Evolutionary conservation across 139 green algal species (phyloP).

Genomic region (Volvox africanus): DNA sequence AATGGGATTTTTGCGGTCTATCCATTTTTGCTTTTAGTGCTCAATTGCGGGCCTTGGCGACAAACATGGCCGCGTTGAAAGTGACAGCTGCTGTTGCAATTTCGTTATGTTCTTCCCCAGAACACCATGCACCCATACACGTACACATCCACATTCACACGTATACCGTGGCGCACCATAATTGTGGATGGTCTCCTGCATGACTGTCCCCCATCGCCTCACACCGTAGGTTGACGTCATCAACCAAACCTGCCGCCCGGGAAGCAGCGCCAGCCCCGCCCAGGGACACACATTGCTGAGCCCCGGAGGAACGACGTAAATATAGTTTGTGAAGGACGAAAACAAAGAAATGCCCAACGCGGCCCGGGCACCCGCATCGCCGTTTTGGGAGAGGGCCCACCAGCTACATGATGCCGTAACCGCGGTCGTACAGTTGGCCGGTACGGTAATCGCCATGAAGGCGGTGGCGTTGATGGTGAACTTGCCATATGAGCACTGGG

Average conservation of each 20-base stretch:
- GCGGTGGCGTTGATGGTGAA: neutral
- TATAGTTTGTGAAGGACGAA: slow-evolving; percentile 4
- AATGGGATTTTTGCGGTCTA: too few relatives aligned
- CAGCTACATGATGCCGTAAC: neutral
- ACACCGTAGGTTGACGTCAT: neutral
- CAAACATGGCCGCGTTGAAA: too few relatives aligned
- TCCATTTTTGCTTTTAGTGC: too few relatives aligned
- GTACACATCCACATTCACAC: neutral
- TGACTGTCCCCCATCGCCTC: neutral
- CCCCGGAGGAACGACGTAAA: slow-evolving; percentile 1
- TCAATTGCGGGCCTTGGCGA: too few relatives aligned
- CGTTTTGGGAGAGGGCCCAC: neutral
- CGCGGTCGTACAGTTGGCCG: neutral
- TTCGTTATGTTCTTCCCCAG: too few relatives aligned
- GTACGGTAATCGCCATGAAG: neutral
- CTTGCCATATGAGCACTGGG: slow-evolving; percentile 22
- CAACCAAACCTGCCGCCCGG: slow-evolving; percentile 19
- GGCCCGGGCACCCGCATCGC: neutral
- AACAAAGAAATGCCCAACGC: neutral
- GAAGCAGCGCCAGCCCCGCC: slow-evolving; percentile 28
- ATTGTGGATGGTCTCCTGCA: slow-evolving; percentile 35
- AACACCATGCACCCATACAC: neutral
- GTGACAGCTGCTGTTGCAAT: too few relatives aligned
- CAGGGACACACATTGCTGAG: neutral
- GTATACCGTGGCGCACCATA: neutral